Conservation (phyloP, 352 stramenopile genomes). For the Pythium aquatile region DNA sequence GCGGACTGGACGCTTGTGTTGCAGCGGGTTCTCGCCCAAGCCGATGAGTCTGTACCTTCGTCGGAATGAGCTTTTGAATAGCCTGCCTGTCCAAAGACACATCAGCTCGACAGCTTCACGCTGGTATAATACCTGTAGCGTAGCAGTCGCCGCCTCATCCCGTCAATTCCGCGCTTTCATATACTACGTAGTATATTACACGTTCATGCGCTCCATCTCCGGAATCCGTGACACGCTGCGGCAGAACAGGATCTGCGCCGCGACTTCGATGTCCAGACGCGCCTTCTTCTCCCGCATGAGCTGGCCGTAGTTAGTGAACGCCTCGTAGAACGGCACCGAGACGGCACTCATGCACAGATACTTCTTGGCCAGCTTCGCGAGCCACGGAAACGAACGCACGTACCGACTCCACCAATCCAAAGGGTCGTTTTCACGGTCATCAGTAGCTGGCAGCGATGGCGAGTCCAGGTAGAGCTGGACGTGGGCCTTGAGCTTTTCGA, state of each 20-base stretch:
- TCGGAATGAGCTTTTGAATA: neutral
- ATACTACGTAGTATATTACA: slow-evolving; percentile 38
- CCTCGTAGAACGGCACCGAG: slow-evolving; percentile 71
- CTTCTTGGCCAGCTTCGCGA: slow-evolving; percentile 70
- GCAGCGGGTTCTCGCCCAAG: slow-evolving; percentile 11
- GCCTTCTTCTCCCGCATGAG: slow-evolving; percentile 79
- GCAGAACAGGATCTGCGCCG: slow-evolving; percentile 77
- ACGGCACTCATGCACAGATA: slow-evolving; percentile 79
- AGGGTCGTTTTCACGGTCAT: slow-evolving; percentile 74
- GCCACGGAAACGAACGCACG: slow-evolving; percentile 58
- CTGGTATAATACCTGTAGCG: neutral
- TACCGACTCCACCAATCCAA: slow-evolving; percentile 83
- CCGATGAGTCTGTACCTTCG: neutral
- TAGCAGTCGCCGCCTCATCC: too few relatives aligned
- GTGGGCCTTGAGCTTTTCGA: slow-evolving; percentile 60
- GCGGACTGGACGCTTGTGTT: slow-evolving; percentile 22
- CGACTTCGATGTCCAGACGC: slow-evolving; percentile 74
- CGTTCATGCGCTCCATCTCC: slow-evolving; percentile 84
- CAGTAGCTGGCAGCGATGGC: slow-evolving; percentile 54
- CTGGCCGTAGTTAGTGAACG: slow-evolving; percentile 75
- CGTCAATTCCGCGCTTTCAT: neutral
- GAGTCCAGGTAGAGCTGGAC: slow-evolving; percentile 76
- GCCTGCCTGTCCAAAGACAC: neutral
- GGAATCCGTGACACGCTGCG: slow-evolving; percentile 73
- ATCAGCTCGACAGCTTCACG: neutral